Evolutionary conservation across 2,329 filamentous ascomycete genomes (phyloP).

Genomic region (Shiraia sp.): DNA sequence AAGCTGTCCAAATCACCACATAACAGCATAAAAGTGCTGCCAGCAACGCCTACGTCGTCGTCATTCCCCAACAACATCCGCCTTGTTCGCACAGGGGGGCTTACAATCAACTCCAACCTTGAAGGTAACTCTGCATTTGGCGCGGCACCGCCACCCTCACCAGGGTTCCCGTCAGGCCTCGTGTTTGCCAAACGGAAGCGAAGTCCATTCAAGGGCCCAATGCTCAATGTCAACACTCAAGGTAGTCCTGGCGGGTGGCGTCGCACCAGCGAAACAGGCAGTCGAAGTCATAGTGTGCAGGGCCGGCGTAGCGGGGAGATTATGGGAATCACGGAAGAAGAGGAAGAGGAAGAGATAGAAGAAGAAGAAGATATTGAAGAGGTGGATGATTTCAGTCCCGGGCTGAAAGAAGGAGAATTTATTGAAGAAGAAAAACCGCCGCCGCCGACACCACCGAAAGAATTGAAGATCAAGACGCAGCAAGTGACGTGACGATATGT

Average conservation of each 20-base stretch:
- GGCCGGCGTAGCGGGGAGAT: constrained; percentile 74
- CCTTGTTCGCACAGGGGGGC: constrained; percentile 65
- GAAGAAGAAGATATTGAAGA: constrained; percentile 57
- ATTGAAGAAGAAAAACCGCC: constrained; percentile 23
- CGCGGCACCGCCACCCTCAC: constrained; percentile 61
- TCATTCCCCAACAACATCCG: constrained; percentile 86
- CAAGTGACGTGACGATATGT: background rate
- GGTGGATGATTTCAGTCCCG: constrained; percentile 62
- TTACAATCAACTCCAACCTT: constrained; percentile 39
- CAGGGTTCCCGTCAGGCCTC: constrained; percentile 55
- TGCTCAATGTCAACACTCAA: constrained; percentile 55
- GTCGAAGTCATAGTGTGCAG: constrained; percentile 60
- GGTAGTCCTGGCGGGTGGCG: constrained; percentile 16
- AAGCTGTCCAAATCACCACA: constrained; percentile 78
- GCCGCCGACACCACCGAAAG: constrained; percentile 11
- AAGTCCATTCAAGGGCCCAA: constrained; percentile 80
- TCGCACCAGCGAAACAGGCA: constrained; percentile 10
- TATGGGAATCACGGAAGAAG: constrained; percentile 58
- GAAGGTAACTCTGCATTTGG: constrained; percentile 50
- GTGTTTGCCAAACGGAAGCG: constrained; percentile 82
- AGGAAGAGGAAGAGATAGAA: constrained; percentile 47
- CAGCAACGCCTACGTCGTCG: constrained; percentile 74
- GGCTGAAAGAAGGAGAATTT: constrained; percentile 43
- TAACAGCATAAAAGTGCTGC: constrained; percentile 88
- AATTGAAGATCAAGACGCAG: constrained; percentile 1